A percentile compares a stretch with the other conserved stretches of the same genome.
Conservation (phyloP, 1,284 basidiomycete genomes). For the Exsudoporus floridanus region DNA sequence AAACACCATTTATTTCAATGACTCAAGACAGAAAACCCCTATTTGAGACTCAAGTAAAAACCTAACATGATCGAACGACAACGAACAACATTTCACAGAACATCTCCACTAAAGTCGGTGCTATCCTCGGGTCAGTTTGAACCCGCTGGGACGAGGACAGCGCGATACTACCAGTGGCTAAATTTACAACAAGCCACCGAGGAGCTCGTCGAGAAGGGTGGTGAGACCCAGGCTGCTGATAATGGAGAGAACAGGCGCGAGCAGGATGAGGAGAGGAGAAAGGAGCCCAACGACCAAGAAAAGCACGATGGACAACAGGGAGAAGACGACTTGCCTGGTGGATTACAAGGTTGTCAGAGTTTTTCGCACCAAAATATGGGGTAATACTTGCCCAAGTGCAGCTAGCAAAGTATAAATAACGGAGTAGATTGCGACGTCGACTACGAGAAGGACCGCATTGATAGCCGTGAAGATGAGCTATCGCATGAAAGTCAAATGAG, state of each 20-base stretch:
- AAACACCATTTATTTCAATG: not conserved
- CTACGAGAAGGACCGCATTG: slow-evolving; percentile 7
- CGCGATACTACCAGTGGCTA: not conserved
- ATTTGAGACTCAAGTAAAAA: no score
- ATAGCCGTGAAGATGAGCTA: slow-evolving; percentile 14
- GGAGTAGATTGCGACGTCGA: slow-evolving; percentile 3
- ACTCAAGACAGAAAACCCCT: not conserved
- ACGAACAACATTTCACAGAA: not conserved
- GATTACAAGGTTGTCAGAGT: not conserved
- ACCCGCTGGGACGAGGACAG: not conserved
- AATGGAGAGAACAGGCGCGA: slow-evolving; percentile 12
- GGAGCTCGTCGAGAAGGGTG: slow-evolving; percentile 1
- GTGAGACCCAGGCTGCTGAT: slow-evolving; percentile 10
- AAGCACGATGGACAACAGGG: slow-evolving; percentile 2
- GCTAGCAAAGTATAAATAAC: not conserved
- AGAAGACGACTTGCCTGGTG: slow-evolving; percentile 6
- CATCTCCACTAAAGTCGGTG: not conserved
- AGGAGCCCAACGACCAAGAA: slow-evolving; percentile 11
- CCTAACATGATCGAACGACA: not conserved
- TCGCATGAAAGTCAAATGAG: not conserved
- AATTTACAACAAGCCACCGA: slow-evolving; percentile 9
- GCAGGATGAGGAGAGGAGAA: slow-evolving; percentile 3
- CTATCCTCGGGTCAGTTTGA: not conserved
- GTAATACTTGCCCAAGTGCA: slow-evolving; percentile 7
- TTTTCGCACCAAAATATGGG: not conserved